Evolutionary conservation across 441 rosid species (phyloP), one percentile per base, ranked within the genome.

Genomic region (Pelargonium citronellum): DNA sequence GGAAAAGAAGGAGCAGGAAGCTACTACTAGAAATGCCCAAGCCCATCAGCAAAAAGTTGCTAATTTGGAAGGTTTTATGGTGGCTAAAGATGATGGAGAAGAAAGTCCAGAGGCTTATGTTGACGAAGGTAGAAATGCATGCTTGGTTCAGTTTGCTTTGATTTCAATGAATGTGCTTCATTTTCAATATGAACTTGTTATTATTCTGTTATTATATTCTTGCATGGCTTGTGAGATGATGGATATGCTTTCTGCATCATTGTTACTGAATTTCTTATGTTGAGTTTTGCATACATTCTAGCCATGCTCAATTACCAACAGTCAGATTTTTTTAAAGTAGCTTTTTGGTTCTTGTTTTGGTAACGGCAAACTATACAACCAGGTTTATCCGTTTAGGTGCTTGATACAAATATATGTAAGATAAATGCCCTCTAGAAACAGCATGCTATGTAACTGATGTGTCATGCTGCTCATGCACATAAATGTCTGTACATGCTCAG

Each of bases 1-100:
- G 74, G 98, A 89, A 77, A 92, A 85, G 92, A 92, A 92, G 86
- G 98, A 92, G 75, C 99, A 92, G 82, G 99, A 91, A 79, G 86
- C 75, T 69, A 92, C 98, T 3, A 89, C 97, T 70, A 87, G 90
- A 87, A 91, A 89, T 74, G 99, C 99, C 1, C 83, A 82, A 81
- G 84, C 86, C 71, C 95, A 95, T 83, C 79, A 78, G 53, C 87
- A 86, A 77, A 95, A 88, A 79, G 76, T 85, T 73, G 83, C 70
- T 73, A 76, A 76, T 53, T 67, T 83, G 72, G 91, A 83, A 69
- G 73, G 69, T 67, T 66, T 81, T 72, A 73, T 64, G 30, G 72
- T 11, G 61, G 71, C 75, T 39, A 67, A 67, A 71, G 73, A 76
- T 75, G 74, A 69, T 64, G 78, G 66, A 49, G 87, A 75, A 70